Base-by-base conservation (phyloP, 2,329 filamentous ascomycete species). In the Ceratocystiopsis minuta region DNA sequence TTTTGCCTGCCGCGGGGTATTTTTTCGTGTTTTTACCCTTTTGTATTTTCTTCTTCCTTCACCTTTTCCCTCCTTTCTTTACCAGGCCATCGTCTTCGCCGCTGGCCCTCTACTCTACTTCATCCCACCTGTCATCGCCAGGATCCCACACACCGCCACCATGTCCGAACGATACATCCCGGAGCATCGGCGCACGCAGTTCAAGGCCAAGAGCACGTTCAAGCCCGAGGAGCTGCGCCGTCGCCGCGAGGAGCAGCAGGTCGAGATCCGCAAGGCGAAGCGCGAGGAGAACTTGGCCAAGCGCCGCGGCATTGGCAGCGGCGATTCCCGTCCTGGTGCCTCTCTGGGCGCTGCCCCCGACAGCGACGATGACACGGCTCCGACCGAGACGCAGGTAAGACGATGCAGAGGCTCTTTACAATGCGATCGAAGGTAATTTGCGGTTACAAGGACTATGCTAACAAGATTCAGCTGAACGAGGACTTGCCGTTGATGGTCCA, bases 111-210 rank as follows among this genome's bases (percentile, higher is more conserved):
- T 28, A 10, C 24, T 28, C 24, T 28, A 28, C 24, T 10, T 28
- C 9, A 10, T 28, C 7, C 7, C 24, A 28, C 24, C 24, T 28
- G 24, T 10, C 7, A 6, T 28, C 24, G 7, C 7, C 9, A 6
- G 9, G 24, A 28, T 33, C 32, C 24, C 37, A 10, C 31, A 40
- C 40, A 51, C 58, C 58, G 60, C 60, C 62, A 78, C 55, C 67
- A 98, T 98, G 90, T 82, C 90, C 63, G 90, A 98, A 64, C 84
- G 90, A 58, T 98, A 95, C 70, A 98, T 98, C 58, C 90, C 90
- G 62, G 90, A 98, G 70, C 90, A 98, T 72, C 86, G 90, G 63
- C 87, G 90, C 60, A 95, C 85, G 52, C 87, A 94, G 69, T 98
- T 94, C 79, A 98, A 98, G 80, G 90, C 90, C 43, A 95, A 95